Percentiles rank a stretch among this genome's conserved stretches.
phyloP scores from a whole-genome alignment of 352 stramenopile genomes.

The Achlya hypogyna region DNA sequence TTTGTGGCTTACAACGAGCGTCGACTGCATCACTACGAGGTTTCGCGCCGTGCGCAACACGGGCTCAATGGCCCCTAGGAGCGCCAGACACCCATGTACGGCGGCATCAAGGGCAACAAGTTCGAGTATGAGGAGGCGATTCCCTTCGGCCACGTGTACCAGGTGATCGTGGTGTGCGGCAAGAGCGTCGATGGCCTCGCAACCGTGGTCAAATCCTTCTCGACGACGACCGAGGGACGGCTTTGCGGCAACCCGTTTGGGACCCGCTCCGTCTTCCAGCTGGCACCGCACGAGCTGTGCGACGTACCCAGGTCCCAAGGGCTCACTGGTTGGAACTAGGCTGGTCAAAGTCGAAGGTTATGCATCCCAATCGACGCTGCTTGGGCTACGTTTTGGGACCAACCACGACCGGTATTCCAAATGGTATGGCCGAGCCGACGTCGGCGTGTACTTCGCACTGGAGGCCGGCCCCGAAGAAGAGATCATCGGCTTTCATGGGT shows the following conservation, averaged over 20 bases:
- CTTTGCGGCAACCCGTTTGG: slow-evolving; percentile 66
- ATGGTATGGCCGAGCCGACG: slow-evolving; percentile 68
- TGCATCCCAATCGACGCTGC: slow-evolving; percentile 53
- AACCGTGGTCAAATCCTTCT: slow-evolving; percentile 48
- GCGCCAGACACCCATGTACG: slow-evolving; percentile 37
- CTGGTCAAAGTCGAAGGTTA: slow-evolving; percentile 57
- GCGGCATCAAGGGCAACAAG: slow-evolving; percentile 27
- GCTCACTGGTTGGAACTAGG: slow-evolving; percentile 21
- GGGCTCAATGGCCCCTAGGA: slow-evolving; percentile 21
- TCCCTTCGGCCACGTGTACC: slow-evolving; percentile 53
- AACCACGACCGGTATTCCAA: slow-evolving; percentile 48
- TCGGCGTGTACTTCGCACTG: slow-evolving; percentile 56
- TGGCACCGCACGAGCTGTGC: slow-evolving; percentile 35
- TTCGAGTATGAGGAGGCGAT: slow-evolving; percentile 61
- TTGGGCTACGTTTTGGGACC: slow-evolving; percentile 53
- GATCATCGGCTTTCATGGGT: slow-evolving; percentile 59
- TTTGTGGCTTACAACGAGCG: slow-evolving; percentile 61
- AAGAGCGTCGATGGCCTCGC: slow-evolving; percentile 66
- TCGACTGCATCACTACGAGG: slow-evolving; percentile 48
- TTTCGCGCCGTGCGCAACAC: neutral
- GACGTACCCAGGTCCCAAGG: neutral
- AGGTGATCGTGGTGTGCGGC: slow-evolving; percentile 52
- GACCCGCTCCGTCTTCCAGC: slow-evolving; percentile 44
- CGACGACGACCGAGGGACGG: slow-evolving; percentile 32
- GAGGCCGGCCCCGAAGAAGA: slow-evolving; percentile 54